These are phyloP conservation scores for Leishmania arabica DNA, from an alignment of 208 protist species.

Conservation along the genomic window DNA sequence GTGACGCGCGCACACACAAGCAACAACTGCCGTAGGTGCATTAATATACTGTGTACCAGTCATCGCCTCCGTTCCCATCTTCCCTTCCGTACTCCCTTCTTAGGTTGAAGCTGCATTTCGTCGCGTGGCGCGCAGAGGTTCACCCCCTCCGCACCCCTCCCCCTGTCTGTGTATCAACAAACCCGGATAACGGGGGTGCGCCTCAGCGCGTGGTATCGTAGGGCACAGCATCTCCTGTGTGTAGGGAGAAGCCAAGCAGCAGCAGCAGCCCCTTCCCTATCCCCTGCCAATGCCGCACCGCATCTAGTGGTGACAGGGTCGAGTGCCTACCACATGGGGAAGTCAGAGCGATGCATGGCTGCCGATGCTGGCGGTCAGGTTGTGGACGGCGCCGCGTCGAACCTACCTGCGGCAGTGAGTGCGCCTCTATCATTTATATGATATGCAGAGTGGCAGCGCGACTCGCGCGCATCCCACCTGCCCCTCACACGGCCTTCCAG, in stretches of 20 bases:
- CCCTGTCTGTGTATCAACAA: too few species aligned
- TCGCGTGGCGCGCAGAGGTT: not conserved
- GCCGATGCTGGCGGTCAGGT: not conserved
- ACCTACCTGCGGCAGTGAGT: not conserved
- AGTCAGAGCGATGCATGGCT: not conserved
- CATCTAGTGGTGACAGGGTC: not conserved
- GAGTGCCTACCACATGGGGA: not conserved
- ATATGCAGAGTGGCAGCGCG: not conserved
- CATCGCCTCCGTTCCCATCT: not conserved
- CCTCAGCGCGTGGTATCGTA: not conserved
- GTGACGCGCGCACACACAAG: not conserved
- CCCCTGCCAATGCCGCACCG: not conserved
- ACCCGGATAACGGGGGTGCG: not conserved
- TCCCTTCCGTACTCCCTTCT: conserved; percentile 5
- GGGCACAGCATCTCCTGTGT: not conserved
- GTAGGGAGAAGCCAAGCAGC: not conserved
- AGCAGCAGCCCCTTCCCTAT: not conserved
- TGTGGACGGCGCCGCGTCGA: not conserved
- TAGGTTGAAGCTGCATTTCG: not conserved
- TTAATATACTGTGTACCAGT: not conserved
- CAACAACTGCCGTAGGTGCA: not conserved
- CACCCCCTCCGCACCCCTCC: not conserved
- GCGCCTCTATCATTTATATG: not conserved
- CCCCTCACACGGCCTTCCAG: not conserved
- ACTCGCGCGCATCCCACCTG: not conserved